Conservation (phyloP, 352 stramenopile genomes). For the Globisporangium parvum region DNA sequence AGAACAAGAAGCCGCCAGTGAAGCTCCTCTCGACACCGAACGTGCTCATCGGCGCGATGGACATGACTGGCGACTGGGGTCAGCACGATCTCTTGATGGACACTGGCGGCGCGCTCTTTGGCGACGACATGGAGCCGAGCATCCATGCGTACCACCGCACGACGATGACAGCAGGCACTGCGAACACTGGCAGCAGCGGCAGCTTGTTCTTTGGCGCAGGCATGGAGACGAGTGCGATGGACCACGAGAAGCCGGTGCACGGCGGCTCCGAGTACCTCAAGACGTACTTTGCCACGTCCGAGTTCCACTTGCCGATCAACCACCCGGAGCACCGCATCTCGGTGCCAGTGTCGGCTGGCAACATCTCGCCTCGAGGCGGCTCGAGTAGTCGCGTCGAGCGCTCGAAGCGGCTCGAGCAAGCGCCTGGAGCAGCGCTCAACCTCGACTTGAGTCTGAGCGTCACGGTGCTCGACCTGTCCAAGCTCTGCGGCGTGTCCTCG, state of each 20-base stretch:
- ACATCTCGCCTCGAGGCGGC: slow-evolving; percentile 41
- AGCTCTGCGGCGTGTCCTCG: slow-evolving; percentile 66
- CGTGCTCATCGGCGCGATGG: slow-evolving; percentile 47
- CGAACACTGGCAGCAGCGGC: slow-evolving; percentile 3
- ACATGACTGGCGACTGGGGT: slow-evolving; percentile 49
- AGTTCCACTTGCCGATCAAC: slow-evolving; percentile 67
- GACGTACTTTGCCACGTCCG: slow-evolving; percentile 57
- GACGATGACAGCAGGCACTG: too few relatives aligned
- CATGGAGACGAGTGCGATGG: slow-evolving; percentile 15
- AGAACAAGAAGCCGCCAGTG: slow-evolving; percentile 64
- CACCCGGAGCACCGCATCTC: slow-evolving; percentile 64
- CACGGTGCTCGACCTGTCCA: slow-evolving; percentile 65
- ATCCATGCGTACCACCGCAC: slow-evolving; percentile 11
- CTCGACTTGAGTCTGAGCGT: slow-evolving; percentile 68
- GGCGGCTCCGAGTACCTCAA: slow-evolving; percentile 69
- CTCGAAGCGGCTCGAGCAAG: slow-evolving; percentile 47
- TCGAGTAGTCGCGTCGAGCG: slow-evolving; percentile 12
- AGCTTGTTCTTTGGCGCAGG: slow-evolving; percentile 29
- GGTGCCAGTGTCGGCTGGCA: slow-evolving; percentile 23
- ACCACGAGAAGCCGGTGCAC: slow-evolving; percentile 51
- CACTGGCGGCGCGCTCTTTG: slow-evolving; percentile 26
- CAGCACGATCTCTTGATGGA: slow-evolving; percentile 20
- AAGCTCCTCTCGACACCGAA: slow-evolving; percentile 41
- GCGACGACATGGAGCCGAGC: not conserved
- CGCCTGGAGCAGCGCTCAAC: slow-evolving; percentile 27